A percentile compares a stretch with the other conserved stretches of the same genome.
These are phyloP conservation scores for Kregervanrija fluxuum DNA, from an alignment of 805 yeast genomes.

Conservation along the genomic window DNA sequence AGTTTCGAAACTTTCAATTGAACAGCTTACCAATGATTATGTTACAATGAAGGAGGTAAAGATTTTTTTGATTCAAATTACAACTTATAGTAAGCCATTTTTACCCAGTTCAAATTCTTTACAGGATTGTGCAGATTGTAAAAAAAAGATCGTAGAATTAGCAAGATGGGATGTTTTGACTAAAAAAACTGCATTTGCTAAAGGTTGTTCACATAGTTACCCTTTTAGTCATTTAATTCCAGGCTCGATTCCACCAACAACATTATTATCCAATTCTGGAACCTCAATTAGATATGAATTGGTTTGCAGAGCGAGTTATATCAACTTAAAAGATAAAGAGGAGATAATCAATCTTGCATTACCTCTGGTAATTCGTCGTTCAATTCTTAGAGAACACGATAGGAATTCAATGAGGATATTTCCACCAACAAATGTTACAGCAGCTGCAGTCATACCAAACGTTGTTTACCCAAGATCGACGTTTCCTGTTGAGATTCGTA, in stretches of 20 bases:
- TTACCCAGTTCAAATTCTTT: constrained; percentile 43
- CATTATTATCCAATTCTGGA: constrained; percentile 48
- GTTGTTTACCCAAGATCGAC: constrained; percentile 83
- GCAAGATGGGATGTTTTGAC: constrained; percentile 86
- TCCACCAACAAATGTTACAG: constrained; percentile 91
- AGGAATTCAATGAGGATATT: constrained; percentile 82
- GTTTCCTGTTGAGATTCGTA: constrained; percentile 73
- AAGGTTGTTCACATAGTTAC: constrained; percentile 67
- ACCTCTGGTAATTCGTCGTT: constrained; percentile 70
- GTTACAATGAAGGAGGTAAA: constrained; percentile 51
- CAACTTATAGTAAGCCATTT: constrained; percentile 62
- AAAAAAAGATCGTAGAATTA: constrained; percentile 46
- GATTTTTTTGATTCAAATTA: constrained; percentile 64
- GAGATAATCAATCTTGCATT: constrained; percentile 38
- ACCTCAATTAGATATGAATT: constrained; percentile 66
- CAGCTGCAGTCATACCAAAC: constrained; percentile 81
- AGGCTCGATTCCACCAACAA: constrained; percentile 79
- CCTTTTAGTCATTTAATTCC: constrained; percentile 89
- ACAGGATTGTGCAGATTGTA: constrained; percentile 53
- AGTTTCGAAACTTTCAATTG: constrained; percentile 12
- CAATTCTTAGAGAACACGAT: constrained; percentile 75
- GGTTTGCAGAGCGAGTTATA: constrained; percentile 49
- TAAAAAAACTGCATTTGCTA: constrained; percentile 46
- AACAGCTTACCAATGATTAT: constrained; percentile 29
- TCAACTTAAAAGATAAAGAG: constrained; percentile 27